phyloP scores from a whole-genome alignment of 495 filamentous ascomycete genomes.

The Neurospora tetrasperma region DNA sequence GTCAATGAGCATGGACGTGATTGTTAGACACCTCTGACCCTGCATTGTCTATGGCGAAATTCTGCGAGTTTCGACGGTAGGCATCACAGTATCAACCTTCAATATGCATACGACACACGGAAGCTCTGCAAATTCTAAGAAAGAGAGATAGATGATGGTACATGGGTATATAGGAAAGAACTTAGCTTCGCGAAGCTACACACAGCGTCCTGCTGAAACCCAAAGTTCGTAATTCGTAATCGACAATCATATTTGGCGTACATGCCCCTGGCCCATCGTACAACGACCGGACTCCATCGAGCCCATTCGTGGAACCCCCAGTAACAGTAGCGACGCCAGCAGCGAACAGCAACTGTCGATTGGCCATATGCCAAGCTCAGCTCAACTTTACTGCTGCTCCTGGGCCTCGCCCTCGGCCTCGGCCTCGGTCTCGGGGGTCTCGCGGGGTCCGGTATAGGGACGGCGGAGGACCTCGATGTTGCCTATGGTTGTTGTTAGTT shows the following conservation, averaged over 20 bases:
- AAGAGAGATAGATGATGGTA: background rate
- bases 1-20: no score
- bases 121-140: background rate
- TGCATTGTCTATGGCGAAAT: background rate
- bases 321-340: background rate
- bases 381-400: background rate
- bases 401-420: background rate
- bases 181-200: background rate
- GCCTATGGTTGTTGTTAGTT: conserved; percentile 25
- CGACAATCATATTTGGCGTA: background rate
- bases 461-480: conserved; percentile 48
- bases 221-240: background rate
- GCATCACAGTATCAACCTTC: background rate
- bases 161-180: background rate
- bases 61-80: background rate
- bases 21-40: no score
- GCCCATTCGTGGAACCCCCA: background rate
- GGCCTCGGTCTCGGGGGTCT: background rate
- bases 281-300: background rate
- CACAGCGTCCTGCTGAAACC: background rate
- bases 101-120: background rate
- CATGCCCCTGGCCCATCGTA: background rate
- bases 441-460: background rate
- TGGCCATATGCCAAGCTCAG: background rate
- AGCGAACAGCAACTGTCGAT: background rate